Base-by-base conservation (phyloP, 2,329 filamentous ascomycete species). In the Aspergillus arachidicola region DNA sequence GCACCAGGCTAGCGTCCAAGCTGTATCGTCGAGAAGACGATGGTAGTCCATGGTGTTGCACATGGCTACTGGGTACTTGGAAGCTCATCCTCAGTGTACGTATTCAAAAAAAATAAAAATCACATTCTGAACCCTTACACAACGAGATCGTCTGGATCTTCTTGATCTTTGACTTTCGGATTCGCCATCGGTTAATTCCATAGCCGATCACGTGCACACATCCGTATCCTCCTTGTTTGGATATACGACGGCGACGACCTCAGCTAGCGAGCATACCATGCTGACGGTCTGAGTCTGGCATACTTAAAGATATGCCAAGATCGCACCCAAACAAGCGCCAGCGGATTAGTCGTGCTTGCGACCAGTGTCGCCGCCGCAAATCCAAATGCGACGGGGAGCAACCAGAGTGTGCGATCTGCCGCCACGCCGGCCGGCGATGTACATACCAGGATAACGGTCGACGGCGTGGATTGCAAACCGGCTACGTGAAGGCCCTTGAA, bases 361-460 rank as follows among this genome's bases (percentile, higher is more conserved):
- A 41, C 19, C 87, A 90, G 69, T 85, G 86, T 66, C 90, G 88
- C 69, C 84, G 88, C 56, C 85, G 86, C 36, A 84, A 87, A 62
- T 89, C 91, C 73, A 90, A 89, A 70, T 92, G 89, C 74, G 89
- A 92, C 71, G 89, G 90, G 19, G 80, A 80, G n/a, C 85, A 87
- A 66, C 89, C 89, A 5, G 79, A 79, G 21, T 92, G 89, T 75
- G 84, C 84, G 48, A 87, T 88, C 7, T 92, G 90, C 76, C 55
- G 53, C n/a, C 46, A 57, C 30, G 61, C 63, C 4, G 61, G 62
- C 26, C 64, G 66, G 23, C 46, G 58, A 5, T 71, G 69, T 45
- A 69, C 65, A 9, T 71, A 71, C 54, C 36, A 67, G 23, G 65
- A 59, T 19, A 63, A 58, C 21, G 58, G 91, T 23, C 16, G 38